Evolutionary conservation across 345 rosid genomes (phyloP).

Genomic region (Euphorbia tirucalli): DNA sequence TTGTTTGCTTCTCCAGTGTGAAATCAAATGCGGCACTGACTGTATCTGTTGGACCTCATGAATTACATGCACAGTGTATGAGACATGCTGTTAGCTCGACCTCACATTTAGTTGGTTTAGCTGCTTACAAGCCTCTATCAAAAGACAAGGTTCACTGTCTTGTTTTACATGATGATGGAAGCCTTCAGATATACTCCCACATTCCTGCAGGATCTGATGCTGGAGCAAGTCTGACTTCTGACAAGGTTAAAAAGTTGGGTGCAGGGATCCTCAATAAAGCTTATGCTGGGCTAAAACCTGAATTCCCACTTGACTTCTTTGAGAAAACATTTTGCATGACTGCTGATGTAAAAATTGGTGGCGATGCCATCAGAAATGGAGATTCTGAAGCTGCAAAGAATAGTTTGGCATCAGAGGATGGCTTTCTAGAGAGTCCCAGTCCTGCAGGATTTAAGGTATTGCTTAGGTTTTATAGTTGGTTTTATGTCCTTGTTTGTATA

Average conservation of each 20-base stretch:
- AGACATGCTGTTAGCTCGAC: constrained; percentile 79
- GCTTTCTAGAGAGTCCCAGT: constrained; percentile 84
- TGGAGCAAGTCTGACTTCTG: constrained; percentile 60
- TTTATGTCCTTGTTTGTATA: not conserved
- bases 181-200: constrained; percentile 92
- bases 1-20: constrained; percentile 71
- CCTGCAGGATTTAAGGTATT: constrained; percentile 88
- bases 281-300: constrained; percentile 77
- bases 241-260: constrained; percentile 83
- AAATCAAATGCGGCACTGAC: constrained; percentile 78
- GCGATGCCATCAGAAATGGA: constrained; percentile 89
- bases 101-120: constrained; percentile 83
- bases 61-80: constrained; percentile 68
- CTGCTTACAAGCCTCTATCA: constrained; percentile 89
- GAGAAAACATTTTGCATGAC: constrained; percentile 93
- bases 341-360: constrained; percentile 82
- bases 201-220: constrained; percentile 59
- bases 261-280: constrained; percentile 82
- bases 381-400: constrained; percentile 94
- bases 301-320: constrained; percentile 95
- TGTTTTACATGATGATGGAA: constrained; percentile 96
- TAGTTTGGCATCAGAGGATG: constrained; percentile 88
- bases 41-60: constrained; percentile 58
- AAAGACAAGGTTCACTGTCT: constrained; percentile 92
- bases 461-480: constrained; percentile 8